Conservation (phyloP, 1,139 yeast genomes). For the Candida freyschussii region DNA sequence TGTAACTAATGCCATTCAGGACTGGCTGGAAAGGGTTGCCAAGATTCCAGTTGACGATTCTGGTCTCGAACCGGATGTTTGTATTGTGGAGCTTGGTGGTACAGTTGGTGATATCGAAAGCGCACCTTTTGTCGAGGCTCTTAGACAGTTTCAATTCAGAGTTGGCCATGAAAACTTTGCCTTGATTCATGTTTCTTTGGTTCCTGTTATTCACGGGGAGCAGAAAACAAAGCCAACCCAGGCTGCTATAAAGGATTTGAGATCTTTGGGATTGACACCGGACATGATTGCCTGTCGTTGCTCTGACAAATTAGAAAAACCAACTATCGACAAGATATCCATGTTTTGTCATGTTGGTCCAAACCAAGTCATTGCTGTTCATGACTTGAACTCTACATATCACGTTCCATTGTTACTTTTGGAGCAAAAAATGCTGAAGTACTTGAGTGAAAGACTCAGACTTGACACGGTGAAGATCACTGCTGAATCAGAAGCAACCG, state of each 20-base stretch:
- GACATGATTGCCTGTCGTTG: slow-evolving; percentile 99
- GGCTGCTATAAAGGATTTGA: slow-evolving; percentile 95
- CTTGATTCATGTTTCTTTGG: slow-evolving; percentile 91
- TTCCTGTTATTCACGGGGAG: slow-evolving; percentile 97
- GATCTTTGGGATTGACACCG: slow-evolving; percentile 91
- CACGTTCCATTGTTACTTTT: slow-evolving; percentile 91
- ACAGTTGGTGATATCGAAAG: slow-evolving; percentile 99
- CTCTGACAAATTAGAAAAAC: slow-evolving; percentile 70
- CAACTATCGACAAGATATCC: slow-evolving; percentile 90
- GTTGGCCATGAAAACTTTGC: slow-evolving; percentile 94
- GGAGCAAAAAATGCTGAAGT: slow-evolving; percentile 81
- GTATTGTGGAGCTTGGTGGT: slow-evolving; percentile 97
- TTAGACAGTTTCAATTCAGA: slow-evolving; percentile 97
- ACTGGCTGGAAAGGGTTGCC: slow-evolving; percentile 95
- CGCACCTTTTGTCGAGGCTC: slow-evolving; percentile 98
- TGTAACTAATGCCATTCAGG: slow-evolving; percentile 94
- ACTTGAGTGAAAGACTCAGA: slow-evolving; percentile 62
- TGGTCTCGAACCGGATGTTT: slow-evolving; percentile 84
- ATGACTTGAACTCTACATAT: slow-evolving; percentile 94
- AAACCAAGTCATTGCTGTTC: slow-evolving; percentile 94
- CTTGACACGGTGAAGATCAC: slow-evolving; percentile 50
- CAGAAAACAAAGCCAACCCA: slow-evolving; percentile 99
- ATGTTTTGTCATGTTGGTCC: slow-evolving; percentile 99
- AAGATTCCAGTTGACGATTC: slow-evolving; percentile 88
- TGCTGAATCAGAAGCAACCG: slow-evolving; percentile 53